Evolutionary conservation across 257 asterid genomes (phyloP), one percentile per base, ranked within the genome.

Genomic region (Lycium barbarum): DNA sequence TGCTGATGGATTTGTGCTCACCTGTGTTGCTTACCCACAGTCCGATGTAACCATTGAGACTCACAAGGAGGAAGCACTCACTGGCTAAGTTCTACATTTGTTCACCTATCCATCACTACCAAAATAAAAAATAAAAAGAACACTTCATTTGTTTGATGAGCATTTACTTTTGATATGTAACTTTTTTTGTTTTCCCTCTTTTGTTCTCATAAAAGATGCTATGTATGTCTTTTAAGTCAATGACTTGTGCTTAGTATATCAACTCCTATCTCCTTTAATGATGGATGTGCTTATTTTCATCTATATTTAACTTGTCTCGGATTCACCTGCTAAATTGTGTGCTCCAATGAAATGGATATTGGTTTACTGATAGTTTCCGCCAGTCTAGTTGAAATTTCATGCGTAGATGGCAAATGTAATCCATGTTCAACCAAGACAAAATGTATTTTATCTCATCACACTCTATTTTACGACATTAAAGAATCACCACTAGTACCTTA

Each of bases 51-150:
- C 81, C 80, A 90, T 94, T 68, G 91, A 87, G 87, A 93, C 97
- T 12, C 97, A 95, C 93, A 92, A 92, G 92, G 99, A 95, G 88
- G 95, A 87, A n/a, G 95, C 84, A 4, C 91, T 93, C 81, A 62
- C 86, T 20, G 91, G 13, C 43, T 84, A 10, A 81, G 57, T 17
- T 17, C 35, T 38, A 71, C 53, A 47, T 40, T 18, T 40, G 9
- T 59, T 59, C 66, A 59, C 66, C 33, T n/a, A 18, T 11, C 33
- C 2, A 12, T 20, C 71, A 9, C 10, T 53, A 9, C 65, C 26
- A 59, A 59, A 59, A 59, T 68, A 14, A 36, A 36, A 36, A 68
- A 33, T 13, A 14, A 38, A 68, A 40, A 10, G 12, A 62, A 11
- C 15, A 6, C 13, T 14, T 83, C 22, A 10, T 26, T 7, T 8